These are phyloP conservation scores for Cairneyella variabilis DNA, from an alignment of 495 filamentous ascomycete genomes.

Conservation along the genomic window DNA sequence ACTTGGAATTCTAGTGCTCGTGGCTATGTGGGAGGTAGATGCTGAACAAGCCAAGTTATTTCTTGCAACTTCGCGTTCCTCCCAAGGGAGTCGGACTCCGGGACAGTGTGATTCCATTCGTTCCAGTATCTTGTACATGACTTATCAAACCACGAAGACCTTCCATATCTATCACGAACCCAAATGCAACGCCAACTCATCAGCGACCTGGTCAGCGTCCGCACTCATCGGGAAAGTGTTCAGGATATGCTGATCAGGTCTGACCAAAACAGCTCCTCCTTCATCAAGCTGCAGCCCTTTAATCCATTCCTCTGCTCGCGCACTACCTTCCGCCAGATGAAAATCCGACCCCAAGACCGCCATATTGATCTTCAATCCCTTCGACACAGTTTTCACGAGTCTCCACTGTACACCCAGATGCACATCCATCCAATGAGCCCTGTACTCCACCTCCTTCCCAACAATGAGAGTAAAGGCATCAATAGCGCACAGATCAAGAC, in stretches of 20 bases:
- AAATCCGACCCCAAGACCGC: constrained; percentile 18
- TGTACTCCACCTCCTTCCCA: background rate
- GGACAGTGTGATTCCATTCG: too few species aligned
- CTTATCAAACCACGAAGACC: too few species aligned
- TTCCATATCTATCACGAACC: background rate
- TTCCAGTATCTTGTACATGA: too few species aligned
- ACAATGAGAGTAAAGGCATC: constrained; percentile 30
- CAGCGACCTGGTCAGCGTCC: background rate
- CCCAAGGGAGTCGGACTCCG: too few species aligned
- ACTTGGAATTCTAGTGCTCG: too few species aligned
- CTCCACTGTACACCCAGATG: constrained; percentile 1
- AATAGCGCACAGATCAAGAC: constrained; percentile 30
- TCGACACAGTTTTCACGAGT: background rate
- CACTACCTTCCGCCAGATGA: constrained; percentile 12
- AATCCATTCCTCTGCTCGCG: constrained; percentile 17
- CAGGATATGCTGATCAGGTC: constrained; percentile 38
- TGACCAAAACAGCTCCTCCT: constrained; percentile 29
- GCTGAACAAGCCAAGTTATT: too few species aligned
- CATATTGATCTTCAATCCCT: constrained; percentile 9
- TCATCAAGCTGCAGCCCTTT: constrained; percentile 19
- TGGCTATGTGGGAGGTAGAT: too few species aligned
- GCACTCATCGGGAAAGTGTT: background rate
- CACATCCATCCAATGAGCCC: constrained; percentile 1
- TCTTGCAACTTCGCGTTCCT: too few species aligned
- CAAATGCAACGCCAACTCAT: background rate